phyloP scores from a whole-genome alignment of 108 stramenopile species.

The Nitzschia sp. region DNA sequence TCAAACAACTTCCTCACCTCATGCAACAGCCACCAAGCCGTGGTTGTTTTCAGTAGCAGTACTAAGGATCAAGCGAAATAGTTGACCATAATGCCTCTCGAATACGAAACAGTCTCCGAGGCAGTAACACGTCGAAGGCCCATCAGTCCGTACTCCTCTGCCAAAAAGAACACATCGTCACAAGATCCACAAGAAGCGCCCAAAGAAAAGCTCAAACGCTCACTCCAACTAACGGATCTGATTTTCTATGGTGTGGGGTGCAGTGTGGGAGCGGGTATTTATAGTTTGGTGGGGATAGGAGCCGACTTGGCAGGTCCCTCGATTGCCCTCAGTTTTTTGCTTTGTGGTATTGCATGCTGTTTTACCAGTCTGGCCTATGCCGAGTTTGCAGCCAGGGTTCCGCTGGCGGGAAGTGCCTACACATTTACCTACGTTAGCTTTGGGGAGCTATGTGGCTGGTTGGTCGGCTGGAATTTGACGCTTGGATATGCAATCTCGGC shows the following conservation, averaged over 20 bases:
- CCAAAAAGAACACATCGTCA: not conserved
- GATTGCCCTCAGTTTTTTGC: constrained; percentile 45
- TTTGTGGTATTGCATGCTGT: constrained; percentile 51
- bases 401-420: constrained; percentile 57
- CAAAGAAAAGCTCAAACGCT: constrained; percentile 29
- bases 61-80: no score
- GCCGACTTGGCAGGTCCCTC: constrained; percentile 53
- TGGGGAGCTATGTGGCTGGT: constrained; percentile 57
- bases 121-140: constrained; percentile 21
- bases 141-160: not conserved
- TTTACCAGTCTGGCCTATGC: constrained; percentile 57
- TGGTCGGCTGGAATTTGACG: constrained; percentile 65
- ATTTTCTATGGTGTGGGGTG: constrained; percentile 63
- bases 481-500: constrained; percentile 55
- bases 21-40: no score
- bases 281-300: constrained; percentile 57
- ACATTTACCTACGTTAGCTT: constrained; percentile 58
- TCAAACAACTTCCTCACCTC: no score
- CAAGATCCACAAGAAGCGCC: not conserved
- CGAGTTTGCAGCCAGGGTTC: constrained; percentile 58
- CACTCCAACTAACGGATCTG: constrained; percentile 40
- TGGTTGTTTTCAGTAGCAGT: no score
- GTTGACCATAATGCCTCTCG: no score
- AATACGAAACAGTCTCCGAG: constrained; percentile 10
- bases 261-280: constrained; percentile 61